phyloP scores from a whole-genome alignment of 306 rosid species.

The Quercus agrifolia region DNA sequence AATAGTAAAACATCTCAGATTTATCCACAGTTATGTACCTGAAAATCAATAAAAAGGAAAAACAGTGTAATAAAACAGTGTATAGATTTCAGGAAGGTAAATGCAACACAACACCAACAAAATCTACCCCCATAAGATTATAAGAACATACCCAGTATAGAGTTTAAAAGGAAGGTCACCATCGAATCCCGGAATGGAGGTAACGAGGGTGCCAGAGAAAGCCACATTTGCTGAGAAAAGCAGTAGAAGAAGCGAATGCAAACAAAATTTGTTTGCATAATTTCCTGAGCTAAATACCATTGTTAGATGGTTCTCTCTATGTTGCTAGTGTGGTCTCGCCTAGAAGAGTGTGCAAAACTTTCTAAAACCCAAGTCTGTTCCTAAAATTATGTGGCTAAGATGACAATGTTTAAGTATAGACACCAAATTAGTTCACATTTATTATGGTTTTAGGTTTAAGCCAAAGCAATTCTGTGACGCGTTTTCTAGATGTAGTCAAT shows the following conservation, averaged over 20 bases:
- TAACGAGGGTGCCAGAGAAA: constrained; percentile 6
- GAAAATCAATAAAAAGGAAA: neutral
- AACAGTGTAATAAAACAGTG: no score
- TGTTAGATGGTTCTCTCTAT: neutral
- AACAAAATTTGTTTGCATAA: neutral
- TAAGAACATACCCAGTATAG: constrained; percentile 16
- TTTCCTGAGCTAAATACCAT: neutral
- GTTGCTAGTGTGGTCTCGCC: neutral
- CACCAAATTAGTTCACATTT: neutral
- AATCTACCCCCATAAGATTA: no score
- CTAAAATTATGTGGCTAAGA: neutral
- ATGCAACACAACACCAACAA: no score
- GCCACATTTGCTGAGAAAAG: neutral
- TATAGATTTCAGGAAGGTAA: neutral
- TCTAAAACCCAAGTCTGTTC: neutral
- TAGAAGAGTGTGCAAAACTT: neutral
- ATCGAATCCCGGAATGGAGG: constrained; percentile 11
- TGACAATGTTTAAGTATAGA: neutral
- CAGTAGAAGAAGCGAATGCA: constrained; percentile 6
- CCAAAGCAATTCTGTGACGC: neutral
- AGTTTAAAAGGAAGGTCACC: constrained; percentile 27
- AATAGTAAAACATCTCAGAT: constrained; percentile 18
- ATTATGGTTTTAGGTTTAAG: neutral
- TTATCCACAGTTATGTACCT: neutral
- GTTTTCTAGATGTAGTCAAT: neutral